Evolutionary conservation across 768 basidiomycete genomes (phyloP).

Genomic region (Leccinum broughii): DNA sequence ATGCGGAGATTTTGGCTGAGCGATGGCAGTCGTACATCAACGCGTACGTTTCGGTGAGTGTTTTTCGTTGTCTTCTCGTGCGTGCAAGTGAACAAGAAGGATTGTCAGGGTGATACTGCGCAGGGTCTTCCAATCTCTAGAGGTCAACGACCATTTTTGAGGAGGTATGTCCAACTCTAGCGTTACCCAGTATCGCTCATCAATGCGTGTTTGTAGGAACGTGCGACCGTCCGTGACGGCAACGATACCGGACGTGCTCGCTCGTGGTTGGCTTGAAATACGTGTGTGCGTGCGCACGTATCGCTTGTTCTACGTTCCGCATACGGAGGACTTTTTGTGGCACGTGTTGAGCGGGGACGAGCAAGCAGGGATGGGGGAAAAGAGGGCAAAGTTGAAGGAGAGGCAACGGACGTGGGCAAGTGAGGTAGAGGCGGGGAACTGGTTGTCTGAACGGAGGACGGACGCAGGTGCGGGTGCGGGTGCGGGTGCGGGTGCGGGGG

Average conservation of each 20-base stretch:
- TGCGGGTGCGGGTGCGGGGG: no score
- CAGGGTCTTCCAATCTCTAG: slow-evolving; percentile 50
- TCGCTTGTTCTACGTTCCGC: slow-evolving; percentile 28
- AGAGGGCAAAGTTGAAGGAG: slow-evolving; percentile 6
- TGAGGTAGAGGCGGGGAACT: slow-evolving; percentile 15
- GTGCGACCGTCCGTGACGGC: slow-evolving; percentile 18
- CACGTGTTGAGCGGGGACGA: slow-evolving; percentile 12
- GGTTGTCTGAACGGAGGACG: slow-evolving; percentile 8
- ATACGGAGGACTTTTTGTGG: slow-evolving; percentile 28
- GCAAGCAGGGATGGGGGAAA: neutral
- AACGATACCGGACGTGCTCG: slow-evolving; percentile 44
- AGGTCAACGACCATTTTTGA: slow-evolving; percentile 62
- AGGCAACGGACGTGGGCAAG: slow-evolving; percentile 17
- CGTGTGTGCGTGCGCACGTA: slow-evolving; percentile 61
- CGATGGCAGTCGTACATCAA: slow-evolving; percentile 83
- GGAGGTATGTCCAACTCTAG: slow-evolving; percentile 45
- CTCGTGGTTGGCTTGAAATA: slow-evolving; percentile 70
- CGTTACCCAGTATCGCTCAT: neutral
- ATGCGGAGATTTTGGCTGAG: slow-evolving; percentile 72
- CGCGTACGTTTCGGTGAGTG: slow-evolving; percentile 65
- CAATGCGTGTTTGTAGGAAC: slow-evolving; percentile 16
- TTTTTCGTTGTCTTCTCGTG: neutral
- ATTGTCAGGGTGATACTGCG: slow-evolving; percentile 52
- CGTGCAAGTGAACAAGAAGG: slow-evolving; percentile 1
- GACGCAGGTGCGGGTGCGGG: rapidly evolving